These are phyloP conservation scores for Starmerella geochares DNA, from an alignment of 805 yeast species.

Conservation along the genomic window DNA sequence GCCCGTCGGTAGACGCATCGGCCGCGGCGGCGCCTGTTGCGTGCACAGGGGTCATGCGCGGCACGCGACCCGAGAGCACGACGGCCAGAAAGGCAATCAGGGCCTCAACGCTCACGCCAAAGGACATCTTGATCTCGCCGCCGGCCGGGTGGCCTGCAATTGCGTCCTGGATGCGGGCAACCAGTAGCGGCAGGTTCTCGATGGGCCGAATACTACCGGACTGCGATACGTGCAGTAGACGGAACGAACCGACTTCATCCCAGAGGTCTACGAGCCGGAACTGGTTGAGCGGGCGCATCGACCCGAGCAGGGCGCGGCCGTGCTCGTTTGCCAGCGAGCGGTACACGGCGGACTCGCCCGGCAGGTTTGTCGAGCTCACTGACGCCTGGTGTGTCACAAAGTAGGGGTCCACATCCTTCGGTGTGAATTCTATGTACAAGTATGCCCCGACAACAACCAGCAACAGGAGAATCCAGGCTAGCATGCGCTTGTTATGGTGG, in stretches of 20 bases:
- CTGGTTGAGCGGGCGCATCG: conserved; percentile 34
- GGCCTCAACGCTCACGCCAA: conserved; percentile 18
- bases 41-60: conserved; percentile 5
- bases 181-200: conserved; percentile 12
- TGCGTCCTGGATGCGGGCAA: conserved; percentile 10
- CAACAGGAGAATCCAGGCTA: conserved; percentile 19
- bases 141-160: conserved; percentile 6
- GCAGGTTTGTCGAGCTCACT: conserved; percentile 51
- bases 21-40: neutral
- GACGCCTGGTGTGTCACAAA: conserved; percentile 47
- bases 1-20: neutral
- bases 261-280: conserved; percentile 60
- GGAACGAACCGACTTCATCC: conserved; percentile 19
- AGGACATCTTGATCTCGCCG: conserved; percentile 10
- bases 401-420: conserved; percentile 32
- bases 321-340: conserved; percentile 66
- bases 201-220: conserved; percentile 5
- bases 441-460: conserved; percentile 19
- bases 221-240: conserved; percentile 9
- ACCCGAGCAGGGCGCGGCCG: conserved; percentile 33
- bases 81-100: conserved; percentile 24
- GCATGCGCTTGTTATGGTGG: conserved; percentile 11
- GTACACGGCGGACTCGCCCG: conserved; percentile 63
- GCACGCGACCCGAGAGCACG: conserved; percentile 19
- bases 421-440: conserved; percentile 21